These are phyloP conservation scores for Coemansia sp. DNA, from an alignment of 192 early-diverging fungal species.

Conservation along the genomic window DNA sequence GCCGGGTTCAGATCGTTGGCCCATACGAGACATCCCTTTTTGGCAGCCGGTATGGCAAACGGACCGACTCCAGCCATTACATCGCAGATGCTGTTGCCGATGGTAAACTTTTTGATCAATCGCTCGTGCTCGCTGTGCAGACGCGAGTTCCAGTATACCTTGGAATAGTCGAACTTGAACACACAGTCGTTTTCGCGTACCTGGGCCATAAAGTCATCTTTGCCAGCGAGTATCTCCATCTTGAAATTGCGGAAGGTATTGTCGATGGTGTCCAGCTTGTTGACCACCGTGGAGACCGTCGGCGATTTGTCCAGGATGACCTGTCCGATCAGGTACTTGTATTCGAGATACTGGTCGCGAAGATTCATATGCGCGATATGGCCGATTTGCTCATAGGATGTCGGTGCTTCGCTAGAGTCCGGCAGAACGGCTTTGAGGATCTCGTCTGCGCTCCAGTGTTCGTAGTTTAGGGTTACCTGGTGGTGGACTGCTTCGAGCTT, in stretches of 20 bases:
- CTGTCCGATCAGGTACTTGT: slow-evolving; percentile 88
- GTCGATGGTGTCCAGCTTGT: slow-evolving; percentile 94
- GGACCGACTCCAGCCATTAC: slow-evolving; percentile 98
- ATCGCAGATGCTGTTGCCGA: slow-evolving; percentile 79
- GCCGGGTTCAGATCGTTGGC: slow-evolving; percentile 97
- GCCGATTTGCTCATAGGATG: slow-evolving; percentile 79
- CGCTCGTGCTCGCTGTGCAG: slow-evolving; percentile 93
- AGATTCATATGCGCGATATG: slow-evolving; percentile 99
- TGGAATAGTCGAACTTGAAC: slow-evolving; percentile 92
- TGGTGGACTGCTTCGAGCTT: slow-evolving; percentile 38
- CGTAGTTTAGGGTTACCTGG: slow-evolving; percentile 69
- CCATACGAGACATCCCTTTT: slow-evolving; percentile 79
- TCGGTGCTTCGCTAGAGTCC: slow-evolving; percentile 74
- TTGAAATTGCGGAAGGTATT: slow-evolving; percentile 93
- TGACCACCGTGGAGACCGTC: slow-evolving; percentile 86
- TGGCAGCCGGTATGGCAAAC: slow-evolving; percentile 91
- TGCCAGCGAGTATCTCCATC: slow-evolving; percentile 94
- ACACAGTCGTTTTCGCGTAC: slow-evolving; percentile 86
- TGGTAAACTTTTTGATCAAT: slow-evolving; percentile 72
- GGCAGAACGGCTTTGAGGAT: slow-evolving; percentile 88
- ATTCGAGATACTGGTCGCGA: slow-evolving; percentile 84
- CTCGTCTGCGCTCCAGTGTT: slow-evolving; percentile 90
- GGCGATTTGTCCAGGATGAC: slow-evolving; percentile 95
- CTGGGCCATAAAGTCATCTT: slow-evolving; percentile 80
- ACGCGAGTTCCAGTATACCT: slow-evolving; percentile 99